phyloP scores from a whole-genome alignment of 2,329 filamentous ascomycete genomes.

The Cephalotrichum gorgonifer region DNA sequence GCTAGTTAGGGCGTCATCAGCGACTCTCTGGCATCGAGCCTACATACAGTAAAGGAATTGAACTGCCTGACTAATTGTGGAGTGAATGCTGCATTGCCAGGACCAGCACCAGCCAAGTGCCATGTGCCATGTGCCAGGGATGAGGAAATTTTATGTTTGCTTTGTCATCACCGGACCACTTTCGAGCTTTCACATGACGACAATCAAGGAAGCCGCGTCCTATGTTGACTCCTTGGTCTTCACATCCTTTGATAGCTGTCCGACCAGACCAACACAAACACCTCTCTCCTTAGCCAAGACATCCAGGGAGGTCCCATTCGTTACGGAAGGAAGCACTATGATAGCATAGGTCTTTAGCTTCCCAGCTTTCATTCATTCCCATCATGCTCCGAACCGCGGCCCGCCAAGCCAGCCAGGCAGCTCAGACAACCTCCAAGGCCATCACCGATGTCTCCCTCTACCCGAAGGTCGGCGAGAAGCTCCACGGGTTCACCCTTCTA shows the following conservation, averaged over 20 bases:
- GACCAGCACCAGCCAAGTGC: too few relatives aligned
- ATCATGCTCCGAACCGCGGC: slow-evolving; percentile 4
- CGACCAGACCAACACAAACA: not conserved
- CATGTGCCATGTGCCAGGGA: too few relatives aligned
- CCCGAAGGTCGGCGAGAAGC: slow-evolving; percentile 70
- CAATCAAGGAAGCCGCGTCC: not conserved
- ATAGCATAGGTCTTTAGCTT: not conserved
- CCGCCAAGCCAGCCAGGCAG: slow-evolving; percentile 4
- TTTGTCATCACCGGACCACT: not conserved
- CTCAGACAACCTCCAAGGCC: slow-evolving; percentile 1
- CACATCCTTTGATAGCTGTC: not conserved
- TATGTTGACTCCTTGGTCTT: too few relatives aligned
- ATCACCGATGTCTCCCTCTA: slow-evolving; percentile 3
- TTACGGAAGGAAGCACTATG: not conserved
- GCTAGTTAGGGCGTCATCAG: not conserved
- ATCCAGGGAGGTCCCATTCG: not conserved
- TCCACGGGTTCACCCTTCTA: slow-evolving; percentile 88
- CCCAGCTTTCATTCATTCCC: not conserved
- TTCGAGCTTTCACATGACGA: not conserved
- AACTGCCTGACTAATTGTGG: not conserved
- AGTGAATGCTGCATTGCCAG: too few relatives aligned
- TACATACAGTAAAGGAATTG: not conserved
- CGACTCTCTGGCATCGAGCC: not conserved
- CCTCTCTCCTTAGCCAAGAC: not conserved
- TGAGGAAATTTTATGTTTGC: not conserved